Percentiles rank a stretch among this genome's conserved stretches.
Evolutionary conservation across 2,329 filamentous ascomycete genomes (phyloP).

Genomic region (Sporothrix globosa): DNA sequence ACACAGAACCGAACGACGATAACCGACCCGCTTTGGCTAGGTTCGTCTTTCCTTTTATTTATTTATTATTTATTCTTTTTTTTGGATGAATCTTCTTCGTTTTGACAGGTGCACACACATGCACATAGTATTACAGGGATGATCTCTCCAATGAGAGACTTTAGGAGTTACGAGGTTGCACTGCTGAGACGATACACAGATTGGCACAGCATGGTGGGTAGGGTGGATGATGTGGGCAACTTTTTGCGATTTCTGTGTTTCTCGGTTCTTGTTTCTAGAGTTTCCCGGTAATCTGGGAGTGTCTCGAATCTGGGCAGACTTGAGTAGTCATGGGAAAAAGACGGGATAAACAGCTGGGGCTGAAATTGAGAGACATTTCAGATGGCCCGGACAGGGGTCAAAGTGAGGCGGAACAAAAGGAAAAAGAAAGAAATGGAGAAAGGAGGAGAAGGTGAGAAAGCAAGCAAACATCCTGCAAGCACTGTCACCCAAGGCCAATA

Average conservation of each 20-base stretch:
- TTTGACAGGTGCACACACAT: background rate
- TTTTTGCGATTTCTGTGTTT: background rate
- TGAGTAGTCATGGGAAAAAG: background rate
- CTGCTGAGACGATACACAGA: slow-evolving; percentile 8
- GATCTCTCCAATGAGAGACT: background rate
- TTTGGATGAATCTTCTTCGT: too few relatives aligned
- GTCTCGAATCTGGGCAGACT: background rate
- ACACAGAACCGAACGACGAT: background rate
- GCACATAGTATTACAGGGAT: background rate
- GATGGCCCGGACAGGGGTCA: background rate
- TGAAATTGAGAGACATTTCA: background rate
- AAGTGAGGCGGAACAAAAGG: slow-evolving; percentile 1
- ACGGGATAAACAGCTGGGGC: background rate
- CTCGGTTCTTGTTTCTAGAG: background rate
- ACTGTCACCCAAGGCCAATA: background rate
- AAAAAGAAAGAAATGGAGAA: slow-evolving; percentile 4
- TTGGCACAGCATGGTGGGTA: background rate
- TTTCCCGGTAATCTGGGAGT: slow-evolving; percentile 2
- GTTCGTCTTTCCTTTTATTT: too few relatives aligned
- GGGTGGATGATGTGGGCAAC: background rate
- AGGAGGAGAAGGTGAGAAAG: background rate
- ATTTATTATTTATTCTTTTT: too few relatives aligned
- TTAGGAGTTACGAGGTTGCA: slow-evolving; percentile 2
- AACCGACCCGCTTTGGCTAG: background rate
- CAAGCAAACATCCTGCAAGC: background rate